Evolutionary conservation across 352 stramenopile genomes (phyloP).

Genomic region (Pythium monospermum): DNA sequence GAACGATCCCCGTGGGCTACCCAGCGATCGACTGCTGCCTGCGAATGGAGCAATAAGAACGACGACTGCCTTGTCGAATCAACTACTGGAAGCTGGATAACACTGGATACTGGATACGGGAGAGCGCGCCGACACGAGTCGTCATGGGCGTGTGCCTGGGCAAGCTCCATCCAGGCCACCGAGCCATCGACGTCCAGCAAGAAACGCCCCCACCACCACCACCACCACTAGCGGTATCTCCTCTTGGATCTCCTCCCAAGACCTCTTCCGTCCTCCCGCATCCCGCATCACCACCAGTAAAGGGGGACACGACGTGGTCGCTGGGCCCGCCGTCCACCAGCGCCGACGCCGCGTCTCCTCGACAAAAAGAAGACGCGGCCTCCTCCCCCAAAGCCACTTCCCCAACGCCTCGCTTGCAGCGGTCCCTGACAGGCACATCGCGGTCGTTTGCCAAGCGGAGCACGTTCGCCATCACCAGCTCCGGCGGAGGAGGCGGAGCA

Average conservation of each 20-base stretch:
- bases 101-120: too few species aligned
- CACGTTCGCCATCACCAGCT: conserved; percentile 11
- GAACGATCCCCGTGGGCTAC: not conserved
- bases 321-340: not conserved
- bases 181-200: not conserved
- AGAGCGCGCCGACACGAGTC: not conserved
- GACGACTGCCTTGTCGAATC: too few species aligned
- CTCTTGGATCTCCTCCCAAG: too few species aligned
- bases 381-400: not conserved
- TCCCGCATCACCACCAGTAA: not conserved
- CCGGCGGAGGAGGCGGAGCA: not conserved
- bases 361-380: not conserved
- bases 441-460: conserved; percentile 4
- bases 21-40: not conserved
- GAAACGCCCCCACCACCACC: not conserved
- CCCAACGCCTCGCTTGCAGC: not conserved
- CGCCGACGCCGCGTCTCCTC: not conserved
- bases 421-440: conserved; percentile 7
- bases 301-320: not conserved
- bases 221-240: not conserved
- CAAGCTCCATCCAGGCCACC: not conserved
- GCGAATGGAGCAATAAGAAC: too few species aligned
- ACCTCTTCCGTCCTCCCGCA: conserved; percentile 9
- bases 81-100: too few species aligned
- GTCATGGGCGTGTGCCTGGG: not conserved